phyloP scores from a whole-genome alignment of 2,329 filamentous ascomycete genomes.

The Alternaria brassicae region DNA sequence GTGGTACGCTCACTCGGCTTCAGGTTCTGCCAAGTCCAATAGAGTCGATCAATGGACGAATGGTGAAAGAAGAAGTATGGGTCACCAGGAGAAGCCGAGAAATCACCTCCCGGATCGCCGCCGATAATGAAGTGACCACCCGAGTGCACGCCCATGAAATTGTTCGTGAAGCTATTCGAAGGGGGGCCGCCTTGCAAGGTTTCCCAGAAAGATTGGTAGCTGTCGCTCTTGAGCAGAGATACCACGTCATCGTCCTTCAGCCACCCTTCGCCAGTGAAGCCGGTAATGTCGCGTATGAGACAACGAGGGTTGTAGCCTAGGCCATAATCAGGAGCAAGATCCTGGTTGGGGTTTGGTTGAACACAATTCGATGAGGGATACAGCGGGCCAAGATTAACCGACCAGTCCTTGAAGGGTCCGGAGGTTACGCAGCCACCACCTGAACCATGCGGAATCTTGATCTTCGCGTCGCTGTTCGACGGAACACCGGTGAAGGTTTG shows the following conservation, averaged over 20 bases:
- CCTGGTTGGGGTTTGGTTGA: slow-evolving; percentile 37
- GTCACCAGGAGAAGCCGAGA: slow-evolving; percentile 57
- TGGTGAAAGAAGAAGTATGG: slow-evolving; percentile 57
- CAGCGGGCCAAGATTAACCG: slow-evolving; percentile 58
- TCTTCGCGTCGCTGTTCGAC: slow-evolving; percentile 22
- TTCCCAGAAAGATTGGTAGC: slow-evolving; percentile 42
- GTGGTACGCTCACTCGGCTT: slow-evolving; percentile 47
- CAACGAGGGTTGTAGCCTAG: slow-evolving; percentile 50
- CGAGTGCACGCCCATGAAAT: slow-evolving; percentile 54
- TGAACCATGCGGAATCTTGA: slow-evolving; percentile 55
- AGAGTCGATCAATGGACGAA: slow-evolving; percentile 46
- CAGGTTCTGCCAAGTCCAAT: slow-evolving; percentile 59
- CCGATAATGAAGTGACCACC: slow-evolving; percentile 57
- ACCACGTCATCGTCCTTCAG: slow-evolving; percentile 21
- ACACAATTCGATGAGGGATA: slow-evolving; percentile 33
- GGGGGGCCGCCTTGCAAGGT: slow-evolving; percentile 46
- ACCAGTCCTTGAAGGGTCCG: slow-evolving; percentile 58
- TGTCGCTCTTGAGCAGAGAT: slow-evolving; percentile 20
- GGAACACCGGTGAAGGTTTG: slow-evolving; percentile 33
- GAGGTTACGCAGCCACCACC: slow-evolving; percentile 62
- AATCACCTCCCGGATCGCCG: slow-evolving; percentile 56
- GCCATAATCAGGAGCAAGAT: slow-evolving; percentile 14
- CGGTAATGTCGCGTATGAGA: slow-evolving; percentile 46
- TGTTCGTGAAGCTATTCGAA: slow-evolving; percentile 40
- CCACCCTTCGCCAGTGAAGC: slow-evolving; percentile 6